Evolutionary conservation across 495 filamentous ascomycete species (phyloP).

Genomic region (Lasiosphaeria hispida): DNA sequence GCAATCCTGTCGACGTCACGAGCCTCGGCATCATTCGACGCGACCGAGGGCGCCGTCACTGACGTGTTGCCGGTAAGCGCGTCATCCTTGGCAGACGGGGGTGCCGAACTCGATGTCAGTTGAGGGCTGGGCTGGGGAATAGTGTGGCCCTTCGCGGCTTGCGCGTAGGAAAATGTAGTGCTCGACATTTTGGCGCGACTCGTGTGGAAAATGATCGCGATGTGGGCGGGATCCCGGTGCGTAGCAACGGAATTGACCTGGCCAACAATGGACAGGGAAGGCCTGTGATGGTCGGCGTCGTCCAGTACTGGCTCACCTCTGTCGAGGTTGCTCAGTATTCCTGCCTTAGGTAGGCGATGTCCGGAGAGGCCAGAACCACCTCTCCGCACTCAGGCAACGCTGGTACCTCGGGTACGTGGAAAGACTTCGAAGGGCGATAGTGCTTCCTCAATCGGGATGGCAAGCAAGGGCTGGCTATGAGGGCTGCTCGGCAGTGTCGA

Average conservation of each 20-base stretch:
- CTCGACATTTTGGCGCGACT: conserved; percentile 29
- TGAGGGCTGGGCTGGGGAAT: conserved; percentile 57
- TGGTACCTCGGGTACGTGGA: background rate
- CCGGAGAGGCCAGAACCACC: conserved; percentile 30
- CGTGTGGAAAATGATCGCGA: background rate
- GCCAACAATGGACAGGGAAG: background rate
- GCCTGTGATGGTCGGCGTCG: conserved; percentile 1
- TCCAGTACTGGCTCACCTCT: conserved; percentile 13
- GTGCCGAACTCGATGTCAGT: conserved; percentile 62
- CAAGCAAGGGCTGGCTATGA: no score
- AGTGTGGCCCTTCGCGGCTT: conserved; percentile 80
- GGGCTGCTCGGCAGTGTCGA: no score
- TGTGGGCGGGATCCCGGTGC: background rate
- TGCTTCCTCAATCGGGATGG: no score
- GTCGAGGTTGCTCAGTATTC: conserved; percentile 8
- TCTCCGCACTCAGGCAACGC: conserved; percentile 23
- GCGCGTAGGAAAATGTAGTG: conserved; percentile 83
- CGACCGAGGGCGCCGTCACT: conserved; percentile 52
- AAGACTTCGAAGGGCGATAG: no score
- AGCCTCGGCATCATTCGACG: conserved; percentile 56
- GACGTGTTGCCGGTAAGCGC: conserved; percentile 45
- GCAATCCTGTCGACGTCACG: conserved; percentile 33
- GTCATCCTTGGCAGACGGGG: conserved; percentile 63
- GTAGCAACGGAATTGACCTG: conserved; percentile 13
- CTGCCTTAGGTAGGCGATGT: conserved; percentile 26